These are phyloP conservation scores for Colletotrichum musae DNA, from an alignment of 2,329 filamentous ascomycete species.

Conservation along the genomic window DNA sequence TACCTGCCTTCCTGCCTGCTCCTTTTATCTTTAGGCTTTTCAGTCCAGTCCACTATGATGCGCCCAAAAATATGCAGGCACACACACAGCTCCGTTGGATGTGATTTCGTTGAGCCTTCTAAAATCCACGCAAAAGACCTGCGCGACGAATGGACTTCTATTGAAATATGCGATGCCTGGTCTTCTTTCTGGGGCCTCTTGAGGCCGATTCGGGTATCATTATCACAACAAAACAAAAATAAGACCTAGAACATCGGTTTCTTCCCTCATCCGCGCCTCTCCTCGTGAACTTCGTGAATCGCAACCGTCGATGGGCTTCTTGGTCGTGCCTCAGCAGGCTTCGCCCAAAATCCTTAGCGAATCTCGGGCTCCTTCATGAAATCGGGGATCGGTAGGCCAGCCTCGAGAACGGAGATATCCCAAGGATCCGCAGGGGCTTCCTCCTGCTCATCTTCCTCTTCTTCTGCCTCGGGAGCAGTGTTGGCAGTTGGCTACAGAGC, in stretches of 20 bases:
- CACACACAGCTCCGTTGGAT: too few species aligned
- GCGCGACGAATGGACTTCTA: neutral
- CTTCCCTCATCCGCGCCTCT: neutral
- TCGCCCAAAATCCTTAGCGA: conserved; percentile 47
- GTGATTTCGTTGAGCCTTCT: too few species aligned
- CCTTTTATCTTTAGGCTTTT: neutral
- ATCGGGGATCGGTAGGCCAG: conserved; percentile 55
- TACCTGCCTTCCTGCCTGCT: too few species aligned
- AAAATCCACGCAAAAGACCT: too few species aligned
- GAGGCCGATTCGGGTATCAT: conserved; percentile 36
- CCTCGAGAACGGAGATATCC: conserved; percentile 46
- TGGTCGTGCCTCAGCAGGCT: neutral
- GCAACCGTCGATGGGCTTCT: neutral
- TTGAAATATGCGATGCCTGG: neutral
- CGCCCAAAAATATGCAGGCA: too few species aligned
- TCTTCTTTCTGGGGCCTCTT: conserved; percentile 2
- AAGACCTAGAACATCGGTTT: conserved; percentile 15
- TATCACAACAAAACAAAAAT: conserved; percentile 33
- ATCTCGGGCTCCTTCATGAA: conserved; percentile 61
- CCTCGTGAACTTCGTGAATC: neutral
- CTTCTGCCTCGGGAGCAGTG: conserved; percentile 22
- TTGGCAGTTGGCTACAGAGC: conserved; percentile 15
- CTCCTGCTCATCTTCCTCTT: neutral
- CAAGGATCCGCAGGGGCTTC: conserved; percentile 45
- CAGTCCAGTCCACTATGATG: neutral